Evolutionary conservation across 2,329 filamentous ascomycete species (phyloP).

Genomic region (Arthroderma sp.): DNA sequence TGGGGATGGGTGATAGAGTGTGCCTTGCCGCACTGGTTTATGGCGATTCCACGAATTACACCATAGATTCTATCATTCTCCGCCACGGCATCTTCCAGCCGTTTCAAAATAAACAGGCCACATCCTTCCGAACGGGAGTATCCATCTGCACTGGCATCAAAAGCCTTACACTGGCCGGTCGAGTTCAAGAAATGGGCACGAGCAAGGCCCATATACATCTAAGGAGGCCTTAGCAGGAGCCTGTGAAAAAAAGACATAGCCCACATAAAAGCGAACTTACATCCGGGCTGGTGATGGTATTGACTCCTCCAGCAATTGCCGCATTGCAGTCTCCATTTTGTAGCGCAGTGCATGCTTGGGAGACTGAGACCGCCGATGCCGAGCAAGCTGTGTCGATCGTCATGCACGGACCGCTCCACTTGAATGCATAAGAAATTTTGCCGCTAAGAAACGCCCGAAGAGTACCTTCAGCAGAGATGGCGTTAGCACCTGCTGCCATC

Average conservation of each 20-base stretch:
- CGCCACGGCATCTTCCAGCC: conserved; percentile 61
- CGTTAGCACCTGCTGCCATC: conserved; percentile 1
- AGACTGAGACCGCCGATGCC: conserved; percentile 14
- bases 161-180: conserved; percentile 60
- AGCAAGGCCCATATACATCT: neutral
- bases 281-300: neutral
- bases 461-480: conserved; percentile 12
- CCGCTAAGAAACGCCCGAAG: conserved; percentile 15
- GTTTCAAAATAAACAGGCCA: conserved; percentile 63
- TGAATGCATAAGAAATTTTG: conserved; percentile 17
- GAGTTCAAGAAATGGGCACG: conserved; percentile 59
- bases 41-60: conserved; percentile 59
- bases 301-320: conserved; percentile 9
- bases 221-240: no score
- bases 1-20: conserved; percentile 77
- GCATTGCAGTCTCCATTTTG: conserved; percentile 8
- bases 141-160: conserved; percentile 66
- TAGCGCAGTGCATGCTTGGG: conserved; percentile 17
- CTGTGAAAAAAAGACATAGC: no score
- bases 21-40: conserved; percentile 70
- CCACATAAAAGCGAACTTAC: no score
- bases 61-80: conserved; percentile 61
- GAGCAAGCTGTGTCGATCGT: conserved; percentile 20
- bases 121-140: conserved; percentile 71
- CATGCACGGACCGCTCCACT: conserved; percentile 16